phyloP scores from a whole-genome alignment of 495 filamentous ascomycete species.

The Lophium mytilinum region DNA sequence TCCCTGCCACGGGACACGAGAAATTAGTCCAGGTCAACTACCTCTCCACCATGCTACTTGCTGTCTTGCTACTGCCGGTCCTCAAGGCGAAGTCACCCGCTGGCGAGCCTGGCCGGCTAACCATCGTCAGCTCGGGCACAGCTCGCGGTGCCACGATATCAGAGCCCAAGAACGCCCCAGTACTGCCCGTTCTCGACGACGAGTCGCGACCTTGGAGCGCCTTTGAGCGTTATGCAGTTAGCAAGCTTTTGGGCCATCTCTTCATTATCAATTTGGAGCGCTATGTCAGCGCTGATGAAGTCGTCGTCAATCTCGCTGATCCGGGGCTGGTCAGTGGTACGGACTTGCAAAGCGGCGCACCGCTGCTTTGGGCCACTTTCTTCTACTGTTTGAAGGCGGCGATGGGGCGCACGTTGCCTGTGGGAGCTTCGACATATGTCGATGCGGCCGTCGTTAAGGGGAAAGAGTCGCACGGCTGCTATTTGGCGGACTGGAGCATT shows the following conservation, averaged over 20 bases:
- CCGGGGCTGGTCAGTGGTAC: constrained; percentile 25
- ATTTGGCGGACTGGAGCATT: constrained; percentile 2
- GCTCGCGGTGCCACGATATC: background rate
- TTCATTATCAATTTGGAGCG: constrained; percentile 24
- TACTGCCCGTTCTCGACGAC: constrained; percentile 3
- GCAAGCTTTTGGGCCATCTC: constrained; percentile 30
- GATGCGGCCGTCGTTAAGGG: constrained; percentile 14
- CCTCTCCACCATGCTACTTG: constrained; percentile 41
- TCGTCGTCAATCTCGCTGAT: constrained; percentile 35
- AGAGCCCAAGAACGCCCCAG: background rate
- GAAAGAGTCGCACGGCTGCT: constrained; percentile 7
- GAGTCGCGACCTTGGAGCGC: background rate
- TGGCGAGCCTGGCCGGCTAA: constrained; percentile 16
- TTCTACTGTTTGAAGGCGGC: background rate
- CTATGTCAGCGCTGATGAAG: constrained; percentile 13
- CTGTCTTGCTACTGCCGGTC: constrained; percentile 34
- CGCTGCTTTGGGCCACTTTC: background rate
- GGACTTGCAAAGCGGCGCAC: background rate
- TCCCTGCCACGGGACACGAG: constrained; percentile 36
- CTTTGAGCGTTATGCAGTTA: constrained; percentile 28
- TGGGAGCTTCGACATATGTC: constrained; percentile 3
- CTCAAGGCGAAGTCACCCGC: constrained; percentile 19
- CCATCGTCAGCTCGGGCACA: constrained; percentile 26
- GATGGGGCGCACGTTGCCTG: background rate
- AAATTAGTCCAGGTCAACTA: constrained; percentile 47